Conservation (phyloP, 164 flowering plant genomes). For the Cinnamomum chago region DNA sequence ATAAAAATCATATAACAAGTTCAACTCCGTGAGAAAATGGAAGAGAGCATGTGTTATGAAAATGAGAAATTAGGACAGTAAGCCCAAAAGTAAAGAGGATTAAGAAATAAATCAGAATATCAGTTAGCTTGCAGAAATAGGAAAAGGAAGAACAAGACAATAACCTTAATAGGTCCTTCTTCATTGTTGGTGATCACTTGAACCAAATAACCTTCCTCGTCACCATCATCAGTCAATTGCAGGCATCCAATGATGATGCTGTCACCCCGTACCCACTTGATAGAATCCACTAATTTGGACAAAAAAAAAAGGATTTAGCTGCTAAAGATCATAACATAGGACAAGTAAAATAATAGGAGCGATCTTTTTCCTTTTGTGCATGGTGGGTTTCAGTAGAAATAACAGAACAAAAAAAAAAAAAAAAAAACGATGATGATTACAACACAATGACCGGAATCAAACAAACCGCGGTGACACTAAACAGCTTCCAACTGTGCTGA, state of each 20-base stretch:
- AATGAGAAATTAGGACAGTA: background rate
- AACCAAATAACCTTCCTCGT: slow-evolving; percentile 64
- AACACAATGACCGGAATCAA: too few species aligned
- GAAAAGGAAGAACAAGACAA: slow-evolving; percentile 18
- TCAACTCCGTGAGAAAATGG: background rate
- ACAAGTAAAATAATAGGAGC: too few species aligned
- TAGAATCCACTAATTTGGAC: slow-evolving; percentile 61
- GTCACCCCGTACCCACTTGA: slow-evolving; percentile 82
- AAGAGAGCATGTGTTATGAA: too few species aligned
- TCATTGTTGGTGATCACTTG: slow-evolving; percentile 57
- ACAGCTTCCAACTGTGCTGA: too few species aligned
- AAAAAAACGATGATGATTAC: too few species aligned
- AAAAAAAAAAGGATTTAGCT: background rate
- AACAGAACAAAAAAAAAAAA: too few species aligned
- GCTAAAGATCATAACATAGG: too few species aligned
- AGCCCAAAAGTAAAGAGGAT: background rate
- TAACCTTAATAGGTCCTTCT: slow-evolving; percentile 56
- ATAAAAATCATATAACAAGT: background rate
- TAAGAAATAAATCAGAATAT: background rate
- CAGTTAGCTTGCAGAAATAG: background rate
- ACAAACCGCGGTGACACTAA: too few species aligned
- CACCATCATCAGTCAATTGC: slow-evolving; percentile 43
- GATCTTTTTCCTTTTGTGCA: too few species aligned
- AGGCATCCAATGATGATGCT: slow-evolving; percentile 76
- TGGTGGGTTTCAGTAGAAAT: too few species aligned